These are phyloP conservation scores for Thalassiosira profunda DNA, from an alignment of 108 stramenopile species.

Conservation along the genomic window DNA sequence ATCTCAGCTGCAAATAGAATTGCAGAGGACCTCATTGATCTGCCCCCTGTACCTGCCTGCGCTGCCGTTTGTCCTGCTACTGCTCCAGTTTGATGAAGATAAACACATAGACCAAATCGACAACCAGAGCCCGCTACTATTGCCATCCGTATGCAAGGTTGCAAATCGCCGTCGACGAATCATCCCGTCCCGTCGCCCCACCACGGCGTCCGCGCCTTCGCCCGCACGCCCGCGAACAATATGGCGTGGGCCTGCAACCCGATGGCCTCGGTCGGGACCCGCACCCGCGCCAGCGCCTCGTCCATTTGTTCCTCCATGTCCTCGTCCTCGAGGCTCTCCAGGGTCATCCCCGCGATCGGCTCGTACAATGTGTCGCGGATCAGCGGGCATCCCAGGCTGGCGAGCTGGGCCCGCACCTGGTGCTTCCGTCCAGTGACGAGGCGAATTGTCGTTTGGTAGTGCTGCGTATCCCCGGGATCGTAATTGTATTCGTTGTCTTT, in stretches of 20 bases:
- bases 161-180: too few relatives aligned
- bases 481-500: constrained; percentile 51
- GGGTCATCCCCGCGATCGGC: constrained; percentile 79
- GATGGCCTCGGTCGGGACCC: constrained; percentile 77
- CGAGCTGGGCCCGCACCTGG: constrained; percentile 89
- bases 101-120: too few relatives aligned
- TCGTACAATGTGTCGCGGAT: constrained; percentile 87
- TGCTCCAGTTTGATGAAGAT: too few relatives aligned
- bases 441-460: constrained; percentile 87
- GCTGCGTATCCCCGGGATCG: constrained; percentile 69
- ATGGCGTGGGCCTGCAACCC: constrained; percentile 91
- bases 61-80: too few relatives aligned
- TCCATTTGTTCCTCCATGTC: constrained; percentile 71
- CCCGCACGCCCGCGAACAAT: constrained; percentile 83
- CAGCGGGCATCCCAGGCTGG: constrained; percentile 84
- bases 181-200: constrained; percentile 63
- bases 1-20: too few relatives aligned
- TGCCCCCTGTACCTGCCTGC: too few relatives aligned
- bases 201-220: constrained; percentile 84
- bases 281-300: constrained; percentile 57
- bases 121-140: too few relatives aligned
- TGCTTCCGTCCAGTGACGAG: constrained; percentile 91
- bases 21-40: too few relatives aligned
- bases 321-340: constrained; percentile 64
- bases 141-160: too few relatives aligned